Base-by-base conservation (phyloP, 305 asterid genomes). In the Fraxinus paxiana region DNA sequence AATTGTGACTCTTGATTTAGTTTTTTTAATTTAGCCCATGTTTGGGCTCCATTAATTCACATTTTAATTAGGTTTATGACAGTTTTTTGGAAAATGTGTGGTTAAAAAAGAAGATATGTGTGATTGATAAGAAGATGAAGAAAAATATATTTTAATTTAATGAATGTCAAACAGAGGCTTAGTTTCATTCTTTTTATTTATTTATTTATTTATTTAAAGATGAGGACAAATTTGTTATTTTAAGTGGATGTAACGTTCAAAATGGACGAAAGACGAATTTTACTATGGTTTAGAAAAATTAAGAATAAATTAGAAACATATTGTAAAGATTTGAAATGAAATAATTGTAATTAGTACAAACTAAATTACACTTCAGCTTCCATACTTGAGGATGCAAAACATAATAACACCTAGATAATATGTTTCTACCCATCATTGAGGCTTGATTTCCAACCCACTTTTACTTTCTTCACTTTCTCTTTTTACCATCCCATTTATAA, bases 321-420 rank as follows among this genome's bases (percentile, higher is more conserved):
- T 15, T 15, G 59, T 48, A 15, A 4, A 48, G 20, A 41, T 41
- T 41, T 13, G 48, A 41, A 41, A 41, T 41, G 51, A 41, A 41
- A 41, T 41, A 41, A 41, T 41, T 79, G 79, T 48, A 81, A 67
- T 71, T 67, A 79, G 33, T 77, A 73, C 48, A 80, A 82, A 7
- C 28, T 56, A 37, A 81, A 84, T 83, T 81, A 17, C 83, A 81
- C 81, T 74, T 82, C 0, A 75, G 77, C 61, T 79, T 63, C 83
- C 69, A 61, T 79, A 1, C 8, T 4, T 10, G 43, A 28, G 38
- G 73, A 84, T 33, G 37, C 41, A 76, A 79, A 85, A 82, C 86
- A 86, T 59, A 84, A 80, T 88, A 84, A 83, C 67, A 76, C 88
- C 86, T 84, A 77, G 87, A 88, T 38, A 38, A 38, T 38, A 38